These are phyloP conservation scores for Fusarium floridanum DNA, from an alignment of 2,329 filamentous ascomycete genomes.

Conservation along the genomic window DNA sequence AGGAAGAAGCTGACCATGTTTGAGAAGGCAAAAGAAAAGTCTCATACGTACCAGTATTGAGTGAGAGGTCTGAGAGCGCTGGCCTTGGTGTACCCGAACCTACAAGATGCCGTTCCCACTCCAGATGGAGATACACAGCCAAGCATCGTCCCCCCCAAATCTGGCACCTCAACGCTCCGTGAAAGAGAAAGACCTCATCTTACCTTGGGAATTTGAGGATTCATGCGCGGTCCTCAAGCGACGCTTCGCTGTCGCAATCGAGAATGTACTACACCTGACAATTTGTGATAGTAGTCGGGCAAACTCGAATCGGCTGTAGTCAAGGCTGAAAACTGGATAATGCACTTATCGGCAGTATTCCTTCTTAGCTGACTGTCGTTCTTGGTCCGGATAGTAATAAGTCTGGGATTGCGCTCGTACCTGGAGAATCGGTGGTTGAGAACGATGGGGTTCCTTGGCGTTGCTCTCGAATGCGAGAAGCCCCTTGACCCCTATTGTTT, in stretches of 20 bases:
- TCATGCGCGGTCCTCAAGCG: constrained; percentile 46
- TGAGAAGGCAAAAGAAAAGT: constrained; percentile 4
- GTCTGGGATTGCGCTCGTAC: constrained; percentile 1
- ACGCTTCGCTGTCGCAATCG: constrained; percentile 27
- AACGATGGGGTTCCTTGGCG: background rate
- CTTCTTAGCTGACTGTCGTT: background rate
- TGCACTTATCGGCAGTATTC: background rate
- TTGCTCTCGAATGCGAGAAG: background rate
- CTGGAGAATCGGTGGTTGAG: background rate
- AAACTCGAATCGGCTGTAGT: constrained; percentile 8
- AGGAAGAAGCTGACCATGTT: background rate
- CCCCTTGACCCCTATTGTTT: background rate
- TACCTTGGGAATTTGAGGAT: constrained; percentile 51
- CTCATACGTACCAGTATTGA: constrained; percentile 25
- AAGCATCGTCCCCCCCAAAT: background rate
- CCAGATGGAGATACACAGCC: background rate
- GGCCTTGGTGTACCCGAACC: background rate
- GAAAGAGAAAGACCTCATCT: constrained; percentile 9
- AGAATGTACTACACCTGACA: constrained; percentile 9
- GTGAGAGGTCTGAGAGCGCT: background rate
- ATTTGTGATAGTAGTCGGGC: constrained; percentile 19
- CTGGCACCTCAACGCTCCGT: background rate
- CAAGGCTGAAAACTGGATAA: background rate
- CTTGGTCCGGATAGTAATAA: background rate
- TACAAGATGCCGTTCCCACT: constrained; percentile 6